A percentile compares a stretch with the other conserved stretches of the same genome.
Conservation (phyloP, 305 asterid genomes). For the Vinca major region DNA sequence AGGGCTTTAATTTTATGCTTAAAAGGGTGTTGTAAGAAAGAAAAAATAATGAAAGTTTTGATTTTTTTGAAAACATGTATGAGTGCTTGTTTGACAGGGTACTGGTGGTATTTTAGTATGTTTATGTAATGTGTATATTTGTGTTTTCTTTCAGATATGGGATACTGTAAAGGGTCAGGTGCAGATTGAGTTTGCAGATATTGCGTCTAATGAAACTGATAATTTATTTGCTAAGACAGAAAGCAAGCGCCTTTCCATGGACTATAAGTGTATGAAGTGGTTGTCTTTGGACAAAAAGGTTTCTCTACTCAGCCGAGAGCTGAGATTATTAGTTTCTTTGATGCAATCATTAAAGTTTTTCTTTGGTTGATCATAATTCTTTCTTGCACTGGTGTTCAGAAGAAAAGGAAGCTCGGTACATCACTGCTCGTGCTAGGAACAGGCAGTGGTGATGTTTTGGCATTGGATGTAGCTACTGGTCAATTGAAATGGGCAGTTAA, state of each 20-base stretch:
- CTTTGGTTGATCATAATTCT: background rate
- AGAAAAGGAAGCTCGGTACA: slow-evolving; percentile 75
- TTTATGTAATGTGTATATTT: slow-evolving; percentile 1
- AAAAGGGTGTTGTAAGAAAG: background rate
- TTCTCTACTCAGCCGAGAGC: slow-evolving; percentile 8
- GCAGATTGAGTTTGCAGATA: slow-evolving; percentile 72
- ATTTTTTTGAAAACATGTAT: no score
- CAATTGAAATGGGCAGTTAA: slow-evolving; percentile 76
- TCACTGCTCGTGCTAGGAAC: slow-evolving; percentile 79
- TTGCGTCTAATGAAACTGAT: slow-evolving; percentile 41
- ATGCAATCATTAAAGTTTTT: background rate
- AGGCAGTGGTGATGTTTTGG: slow-evolving; percentile 85
- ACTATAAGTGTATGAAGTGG: slow-evolving; percentile 94
- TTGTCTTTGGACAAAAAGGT: slow-evolving; percentile 65
- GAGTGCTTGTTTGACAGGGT: background rate
- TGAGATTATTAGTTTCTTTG: background rate
- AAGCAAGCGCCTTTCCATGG: slow-evolving; percentile 79
- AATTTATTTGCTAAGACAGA: slow-evolving; percentile 41
- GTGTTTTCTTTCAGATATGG: slow-evolving; percentile 58
- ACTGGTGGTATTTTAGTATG: no score
- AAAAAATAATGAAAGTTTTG: background rate
- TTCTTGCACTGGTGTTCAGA: slow-evolving; percentile 30
- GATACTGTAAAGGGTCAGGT: slow-evolving; percentile 82
- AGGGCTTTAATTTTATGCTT: background rate
- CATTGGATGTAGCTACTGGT: slow-evolving; percentile 77